Percentiles rank a stretch among this genome's conserved stretches.
Evolutionary conservation across 352 stramenopile genomes (phyloP).

Genomic region (Heterotrichella gracilis): DNA sequence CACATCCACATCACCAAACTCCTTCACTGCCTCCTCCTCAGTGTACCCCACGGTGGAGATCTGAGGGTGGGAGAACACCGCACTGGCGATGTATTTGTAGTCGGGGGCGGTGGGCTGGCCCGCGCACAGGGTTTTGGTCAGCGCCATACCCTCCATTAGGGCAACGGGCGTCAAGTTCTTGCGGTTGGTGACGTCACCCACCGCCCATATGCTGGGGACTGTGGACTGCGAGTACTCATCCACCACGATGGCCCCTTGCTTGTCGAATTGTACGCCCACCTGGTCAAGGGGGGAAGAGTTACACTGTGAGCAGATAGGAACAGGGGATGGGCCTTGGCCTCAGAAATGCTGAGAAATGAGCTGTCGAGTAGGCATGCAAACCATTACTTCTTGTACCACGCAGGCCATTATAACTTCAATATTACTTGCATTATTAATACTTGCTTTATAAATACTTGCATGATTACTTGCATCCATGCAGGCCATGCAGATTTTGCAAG

Average conservation of each 20-base stretch:
- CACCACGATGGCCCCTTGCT: slow-evolving; percentile 41
- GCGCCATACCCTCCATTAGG: slow-evolving; percentile 21
- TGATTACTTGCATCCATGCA: no score
- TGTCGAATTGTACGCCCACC: slow-evolving; percentile 29
- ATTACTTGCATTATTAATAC: no score
- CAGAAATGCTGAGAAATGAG: slow-evolving; percentile 25
- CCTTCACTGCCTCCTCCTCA: slow-evolving; percentile 42
- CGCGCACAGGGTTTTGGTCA: slow-evolving; percentile 55
- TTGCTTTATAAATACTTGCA: no score
- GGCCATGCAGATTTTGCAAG: no score
- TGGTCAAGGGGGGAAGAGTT: no score
- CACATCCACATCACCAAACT: slow-evolving; percentile 46
- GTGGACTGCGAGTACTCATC: slow-evolving; percentile 55
- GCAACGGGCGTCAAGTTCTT: slow-evolving; percentile 23
- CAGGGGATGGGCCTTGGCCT: slow-evolving; percentile 31
- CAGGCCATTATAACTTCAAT: no score
- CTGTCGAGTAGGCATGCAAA: slow-evolving; percentile 49
- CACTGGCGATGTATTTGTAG: slow-evolving; percentile 50
- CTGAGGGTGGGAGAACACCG: slow-evolving; percentile 60
- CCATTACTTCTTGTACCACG: slow-evolving; percentile 9
- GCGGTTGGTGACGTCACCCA: slow-evolving; percentile 53
- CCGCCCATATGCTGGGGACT: slow-evolving; percentile 41
- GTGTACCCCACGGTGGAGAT: slow-evolving; percentile 59
- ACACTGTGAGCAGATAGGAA: no score
- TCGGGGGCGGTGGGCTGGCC: slow-evolving; percentile 29